These are phyloP conservation scores for Cyclostephanos tholiformis DNA, from an alignment of 108 stramenopile genomes.

Conservation along the genomic window DNA sequence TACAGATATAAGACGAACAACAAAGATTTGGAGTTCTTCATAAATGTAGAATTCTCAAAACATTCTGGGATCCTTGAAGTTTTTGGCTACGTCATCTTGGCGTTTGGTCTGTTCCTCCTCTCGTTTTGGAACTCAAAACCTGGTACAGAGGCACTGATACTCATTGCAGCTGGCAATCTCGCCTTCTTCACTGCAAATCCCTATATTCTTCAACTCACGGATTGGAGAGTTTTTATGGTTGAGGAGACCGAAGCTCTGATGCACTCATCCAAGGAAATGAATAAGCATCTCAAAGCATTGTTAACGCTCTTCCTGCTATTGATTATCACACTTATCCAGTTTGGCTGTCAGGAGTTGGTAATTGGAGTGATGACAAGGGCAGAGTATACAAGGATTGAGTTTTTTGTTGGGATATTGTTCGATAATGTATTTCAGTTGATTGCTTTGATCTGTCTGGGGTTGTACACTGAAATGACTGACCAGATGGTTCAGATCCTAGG, in stretches of 20 bases:
- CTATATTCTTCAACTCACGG: slow-evolving; percentile 59
- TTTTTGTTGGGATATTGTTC: slow-evolving; percentile 60
- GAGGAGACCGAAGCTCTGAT: slow-evolving; percentile 73
- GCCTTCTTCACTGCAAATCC: slow-evolving; percentile 67
- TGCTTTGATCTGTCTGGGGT: slow-evolving; percentile 54
- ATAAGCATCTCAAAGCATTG: slow-evolving; percentile 55
- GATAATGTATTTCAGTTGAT: slow-evolving; percentile 56
- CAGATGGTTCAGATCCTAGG: slow-evolving; percentile 67
- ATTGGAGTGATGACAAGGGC: slow-evolving; percentile 8
- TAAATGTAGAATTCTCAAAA: slow-evolving; percentile 56
- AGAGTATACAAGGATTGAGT: slow-evolving; percentile 4
- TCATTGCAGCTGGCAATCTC: slow-evolving; percentile 58
- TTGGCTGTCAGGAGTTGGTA: slow-evolving; percentile 25
- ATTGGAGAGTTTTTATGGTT: slow-evolving; percentile 65
- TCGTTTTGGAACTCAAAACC: slow-evolving; percentile 59
- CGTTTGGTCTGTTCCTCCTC: slow-evolving; percentile 51
- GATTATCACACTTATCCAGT: slow-evolving; percentile 48
- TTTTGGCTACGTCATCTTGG: slow-evolving; percentile 50
- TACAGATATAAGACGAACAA: slow-evolving; percentile 38
- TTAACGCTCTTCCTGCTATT: slow-evolving; percentile 49
- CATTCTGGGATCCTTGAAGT: slow-evolving; percentile 50
- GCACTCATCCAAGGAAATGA: slow-evolving; percentile 61
- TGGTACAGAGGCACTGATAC: slow-evolving; percentile 53
- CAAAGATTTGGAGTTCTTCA: slow-evolving; percentile 65
- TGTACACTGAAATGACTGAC: slow-evolving; percentile 59